Evolutionary conservation across 1,284 basidiomycete species (phyloP), one percentile per base, ranked within the genome.

Genomic region (Cutaneotrichosporon sp.): DNA sequence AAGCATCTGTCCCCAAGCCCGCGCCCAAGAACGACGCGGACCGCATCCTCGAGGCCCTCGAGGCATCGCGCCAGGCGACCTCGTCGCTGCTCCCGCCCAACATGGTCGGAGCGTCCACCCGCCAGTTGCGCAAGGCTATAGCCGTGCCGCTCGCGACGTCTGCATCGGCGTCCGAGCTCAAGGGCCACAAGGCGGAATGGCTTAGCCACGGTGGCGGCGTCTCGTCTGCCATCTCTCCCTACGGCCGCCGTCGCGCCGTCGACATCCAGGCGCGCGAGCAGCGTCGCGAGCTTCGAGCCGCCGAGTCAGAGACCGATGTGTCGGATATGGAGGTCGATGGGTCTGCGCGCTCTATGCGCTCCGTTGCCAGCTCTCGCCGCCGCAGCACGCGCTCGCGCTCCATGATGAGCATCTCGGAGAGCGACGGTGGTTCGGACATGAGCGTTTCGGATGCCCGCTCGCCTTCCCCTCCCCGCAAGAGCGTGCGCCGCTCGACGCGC

Each of bases 221-320:
- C n/a, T 74, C 72, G 16, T 64, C 76, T 11, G 72, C 78, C 70
- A 78, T 79, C 50, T 76, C 74, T 56, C 78, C 78, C 7, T 79
- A 79, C 59, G 77, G 76, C 16, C 68, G 78, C 52, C 66, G 76
- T 29, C 69, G 69, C 43, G 70, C 69, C 34, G 69, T 68, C 20
- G 73, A 77, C 45, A 52, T 63, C 31, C 66, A 67, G 25, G 67
- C 67, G 4, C 62, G 71, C 38, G 72, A 73, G 49, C 67, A 64
- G 49, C 63, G 69, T 54, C 58, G 60, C 22, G 67, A 63, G 46
- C 45, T 36, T 4, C 53, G 56, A 33, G 43, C 54, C 25, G 42
- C 20, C 2, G 54, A 56, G 34, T 58, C 54, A 1, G 63, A 62
- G 25, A 52, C 59, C 16, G 51, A 60, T 22, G 57, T 50, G 36